A percentile compares a stretch with the other conserved stretches of the same genome.
Conservation (phyloP, 306 rosid species). For the Carpinus viminea region DNA sequence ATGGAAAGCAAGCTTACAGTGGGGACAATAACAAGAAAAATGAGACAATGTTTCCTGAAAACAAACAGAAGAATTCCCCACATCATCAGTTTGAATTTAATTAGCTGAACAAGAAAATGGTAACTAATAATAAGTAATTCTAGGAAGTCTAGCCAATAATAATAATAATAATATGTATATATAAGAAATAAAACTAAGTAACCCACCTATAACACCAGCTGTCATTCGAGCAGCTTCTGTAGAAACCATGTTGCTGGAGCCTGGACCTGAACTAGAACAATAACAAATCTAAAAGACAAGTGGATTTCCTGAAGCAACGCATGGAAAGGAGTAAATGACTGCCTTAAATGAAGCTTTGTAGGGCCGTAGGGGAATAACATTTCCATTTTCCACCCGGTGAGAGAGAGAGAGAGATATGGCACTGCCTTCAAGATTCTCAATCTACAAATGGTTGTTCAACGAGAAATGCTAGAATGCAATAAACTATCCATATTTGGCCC, state of each 20-base stretch:
- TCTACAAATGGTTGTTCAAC: not conserved
- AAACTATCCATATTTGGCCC: too few species aligned
- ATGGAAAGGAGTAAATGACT: slow-evolving; percentile 18
- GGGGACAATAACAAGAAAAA: slow-evolving; percentile 77
- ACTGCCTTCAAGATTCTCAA: too few species aligned
- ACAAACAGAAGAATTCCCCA: slow-evolving; percentile 10
- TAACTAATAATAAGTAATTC: not conserved
- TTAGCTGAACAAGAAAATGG: not conserved
- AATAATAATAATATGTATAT: too few species aligned
- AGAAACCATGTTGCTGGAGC: slow-evolving; percentile 52
- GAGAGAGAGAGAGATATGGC: not conserved
- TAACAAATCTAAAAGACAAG: not conserved
- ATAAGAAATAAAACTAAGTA: too few species aligned
- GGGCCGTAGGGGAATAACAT: too few species aligned
- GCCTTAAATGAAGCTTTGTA: too few species aligned
- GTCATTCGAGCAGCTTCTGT: slow-evolving; percentile 60
- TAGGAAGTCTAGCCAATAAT: too few species aligned
- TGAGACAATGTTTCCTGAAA: slow-evolving; percentile 81
- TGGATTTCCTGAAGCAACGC: not conserved
- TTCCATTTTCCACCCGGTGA: too few species aligned
- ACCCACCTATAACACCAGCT: slow-evolving; percentile 70
- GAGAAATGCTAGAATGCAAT: too few species aligned
- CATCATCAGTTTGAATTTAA: not conserved
- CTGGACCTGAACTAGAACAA: not conserved
- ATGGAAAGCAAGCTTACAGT: slow-evolving; percentile 48